Conservation (phyloP, 495 filamentous ascomycete genomes). For the Usnea hakonensis region DNA sequence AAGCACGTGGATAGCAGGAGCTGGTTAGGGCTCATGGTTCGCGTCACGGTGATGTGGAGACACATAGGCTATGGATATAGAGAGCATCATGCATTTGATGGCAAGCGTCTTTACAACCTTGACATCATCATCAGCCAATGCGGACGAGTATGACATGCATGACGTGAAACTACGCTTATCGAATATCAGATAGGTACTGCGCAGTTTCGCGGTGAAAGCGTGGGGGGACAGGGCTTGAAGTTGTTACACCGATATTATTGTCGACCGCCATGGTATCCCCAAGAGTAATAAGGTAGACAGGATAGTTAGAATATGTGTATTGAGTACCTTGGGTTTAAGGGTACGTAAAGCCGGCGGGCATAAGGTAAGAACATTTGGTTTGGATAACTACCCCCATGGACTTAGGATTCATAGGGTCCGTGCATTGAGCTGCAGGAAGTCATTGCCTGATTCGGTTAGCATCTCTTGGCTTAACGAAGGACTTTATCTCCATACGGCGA, state of each 20-base stretch:
- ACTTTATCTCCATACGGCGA: slow-evolving; percentile 14
- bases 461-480: background rate
- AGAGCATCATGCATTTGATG: slow-evolving; percentile 2
- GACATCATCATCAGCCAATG: background rate
- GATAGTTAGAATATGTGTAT: too few relatives aligned
- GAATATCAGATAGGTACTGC: background rate
- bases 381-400: too few relatives aligned
- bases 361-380: too few relatives aligned
- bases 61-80: slow-evolving; percentile 8
- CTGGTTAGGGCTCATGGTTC: background rate
- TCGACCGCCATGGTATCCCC: too few relatives aligned
- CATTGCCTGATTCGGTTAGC: slow-evolving; percentile 16
- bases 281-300: too few relatives aligned
- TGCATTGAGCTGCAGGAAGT: slow-evolving; percentile 4
- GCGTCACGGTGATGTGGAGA: slow-evolving; percentile 6
- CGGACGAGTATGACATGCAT: background rate
- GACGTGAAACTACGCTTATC: background rate
- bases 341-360: too few relatives aligned
- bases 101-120: background rate
- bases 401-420: too few relatives aligned
- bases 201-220: too few relatives aligned
- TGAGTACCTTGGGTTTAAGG: too few relatives aligned
- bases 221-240: too few relatives aligned
- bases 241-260: too few relatives aligned
- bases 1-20: background rate